Percentiles rank a stretch among this genome's conserved stretches.
phyloP scores from a whole-genome alignment of 2,329 filamentous ascomycete species.

The Emericellopsis cladophorae region DNA sequence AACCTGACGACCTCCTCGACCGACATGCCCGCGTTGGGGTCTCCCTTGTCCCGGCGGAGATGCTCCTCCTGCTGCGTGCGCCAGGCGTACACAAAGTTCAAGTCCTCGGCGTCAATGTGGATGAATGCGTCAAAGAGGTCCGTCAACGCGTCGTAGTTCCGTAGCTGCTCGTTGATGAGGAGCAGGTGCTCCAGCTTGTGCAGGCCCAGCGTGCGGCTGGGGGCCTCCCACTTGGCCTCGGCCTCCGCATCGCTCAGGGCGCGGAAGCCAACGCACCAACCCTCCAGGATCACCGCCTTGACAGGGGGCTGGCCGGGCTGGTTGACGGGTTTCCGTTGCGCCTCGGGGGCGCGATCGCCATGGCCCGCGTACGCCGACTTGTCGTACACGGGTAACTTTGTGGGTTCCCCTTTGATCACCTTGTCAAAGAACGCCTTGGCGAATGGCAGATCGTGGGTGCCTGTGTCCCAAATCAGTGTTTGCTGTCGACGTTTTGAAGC shows the following conservation, averaged over 20 bases:
- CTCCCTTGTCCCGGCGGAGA: constrained; percentile 51
- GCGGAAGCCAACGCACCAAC: constrained; percentile 83
- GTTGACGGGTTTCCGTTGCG: constrained; percentile 49
- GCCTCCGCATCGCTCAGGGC: constrained; percentile 39
- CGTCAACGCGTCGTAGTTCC: constrained; percentile 34
- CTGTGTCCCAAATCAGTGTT: constrained; percentile 6
- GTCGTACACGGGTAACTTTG: constrained; percentile 63
- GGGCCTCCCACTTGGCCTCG: constrained; percentile 36
- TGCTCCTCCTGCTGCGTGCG: constrained; percentile 66
- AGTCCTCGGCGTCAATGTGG: constrained; percentile 57
- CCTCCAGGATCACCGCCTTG: constrained; percentile 68
- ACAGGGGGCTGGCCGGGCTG: constrained; percentile 32
- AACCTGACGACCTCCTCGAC: constrained; percentile 68
- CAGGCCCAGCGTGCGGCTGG: constrained; percentile 32
- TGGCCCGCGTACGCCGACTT: constrained; percentile 66
- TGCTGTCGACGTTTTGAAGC: too few species aligned
- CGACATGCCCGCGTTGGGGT: constrained; percentile 55
- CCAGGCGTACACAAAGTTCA: constrained; percentile 73
- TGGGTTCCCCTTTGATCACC: constrained; percentile 37
- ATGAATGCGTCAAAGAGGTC: constrained; percentile 40
- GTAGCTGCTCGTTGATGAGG: constrained; percentile 34
- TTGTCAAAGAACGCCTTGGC: constrained; percentile 47
- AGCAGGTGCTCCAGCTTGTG: constrained; percentile 36
- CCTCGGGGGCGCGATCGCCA: constrained; percentile 58
- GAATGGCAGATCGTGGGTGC: constrained; percentile 63